Base-by-base conservation (phyloP, 2,329 filamentous ascomycete species). In the Phyllosticta citrichinensis region DNA sequence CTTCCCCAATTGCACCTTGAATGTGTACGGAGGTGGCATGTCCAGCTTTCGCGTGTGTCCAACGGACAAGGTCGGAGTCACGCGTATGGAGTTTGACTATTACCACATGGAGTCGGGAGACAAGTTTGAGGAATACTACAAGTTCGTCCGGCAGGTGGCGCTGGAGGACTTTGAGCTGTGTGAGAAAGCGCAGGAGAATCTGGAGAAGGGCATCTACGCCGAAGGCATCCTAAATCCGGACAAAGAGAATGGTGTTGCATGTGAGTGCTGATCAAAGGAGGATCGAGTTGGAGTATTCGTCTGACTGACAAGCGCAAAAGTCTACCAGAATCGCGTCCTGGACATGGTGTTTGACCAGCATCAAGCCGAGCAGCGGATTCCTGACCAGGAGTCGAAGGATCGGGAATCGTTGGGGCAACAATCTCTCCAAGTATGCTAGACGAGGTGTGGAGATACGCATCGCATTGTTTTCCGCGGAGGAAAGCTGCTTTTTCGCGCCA, bases 1-100 rank as follows among this genome's bases (percentile, higher is more conserved):
- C 72, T 83, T 83, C 66, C 81, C 81, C 0, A 80, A 77, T 62
- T 82, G 79, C 65, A 83, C 80, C 0, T 66, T 83, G 54, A 83
- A 83, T 61, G 77, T 83, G 50, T 83, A 84, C 60, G 81, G 80
- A 1, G 81, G 81, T 0, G 81, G 81, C 3, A 82, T 83, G 80
- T 79, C 78, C 11, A 80, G 76, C 5, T 84, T 83, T 69, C 77
- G 81, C 1, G 80, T 82, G 1, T 80, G 80, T 63, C 81, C 81
- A 0, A 79, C 77, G 0, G 69, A 75, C 0, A 74, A 80, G 24
- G 80, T 81, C 0, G 74, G 76, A 0, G 71, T 80, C 19, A 79
- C 78, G 0, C 72, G 79, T 14, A 83, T 83, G 81, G 80, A 83
- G 65, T 84, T 84, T 62, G 81, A 83, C 65, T 84, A 84, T 63